Evolutionary conservation across 148 eudicot genomes (phyloP).

Genomic region (Polygonum aviculare): DNA sequence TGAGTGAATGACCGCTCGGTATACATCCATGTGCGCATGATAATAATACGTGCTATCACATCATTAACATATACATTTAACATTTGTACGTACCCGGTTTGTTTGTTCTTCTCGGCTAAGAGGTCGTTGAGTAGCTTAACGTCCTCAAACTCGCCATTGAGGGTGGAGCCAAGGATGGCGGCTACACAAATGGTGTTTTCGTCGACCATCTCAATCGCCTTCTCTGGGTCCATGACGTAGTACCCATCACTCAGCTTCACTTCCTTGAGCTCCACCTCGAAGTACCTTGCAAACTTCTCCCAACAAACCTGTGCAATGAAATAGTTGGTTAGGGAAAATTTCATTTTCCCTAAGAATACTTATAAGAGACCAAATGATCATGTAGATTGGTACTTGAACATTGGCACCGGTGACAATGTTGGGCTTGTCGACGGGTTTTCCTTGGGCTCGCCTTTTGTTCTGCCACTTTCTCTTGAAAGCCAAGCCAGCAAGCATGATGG

Average conservation of each 20-base stretch:
- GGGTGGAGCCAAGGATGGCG: conserved; percentile 60
- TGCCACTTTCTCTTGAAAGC: conserved; percentile 80
- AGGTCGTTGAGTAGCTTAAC: conserved; percentile 53
- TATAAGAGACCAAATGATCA: neutral
- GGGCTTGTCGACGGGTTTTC: conserved; percentile 65
- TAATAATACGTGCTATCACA: neutral
- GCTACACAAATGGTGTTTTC: conserved; percentile 71
- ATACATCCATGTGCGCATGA: neutral
- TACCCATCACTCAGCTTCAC: conserved; percentile 58
- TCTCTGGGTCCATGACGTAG: conserved; percentile 65
- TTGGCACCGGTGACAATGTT: conserved; percentile 83
- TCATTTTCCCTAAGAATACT: neutral
- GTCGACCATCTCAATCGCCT: conserved; percentile 65
- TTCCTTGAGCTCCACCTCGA: conserved; percentile 69
- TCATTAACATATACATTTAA: too few species aligned
- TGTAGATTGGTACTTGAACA: conserved; percentile 40
- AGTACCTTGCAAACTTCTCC: conserved; percentile 72
- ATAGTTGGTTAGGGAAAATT: neutral
- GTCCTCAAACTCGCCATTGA: conserved; percentile 70
- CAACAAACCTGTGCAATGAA: conserved; percentile 44
- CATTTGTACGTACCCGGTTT: conserved; percentile 41
- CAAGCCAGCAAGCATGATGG: conserved; percentile 63
- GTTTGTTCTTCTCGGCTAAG: conserved; percentile 45
- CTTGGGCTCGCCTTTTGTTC: conserved; percentile 48
- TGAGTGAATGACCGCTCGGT: neutral